These are phyloP conservation scores for Suillus spraguei DNA, from an alignment of 768 basidiomycete genomes.

Conservation along the genomic window DNA sequence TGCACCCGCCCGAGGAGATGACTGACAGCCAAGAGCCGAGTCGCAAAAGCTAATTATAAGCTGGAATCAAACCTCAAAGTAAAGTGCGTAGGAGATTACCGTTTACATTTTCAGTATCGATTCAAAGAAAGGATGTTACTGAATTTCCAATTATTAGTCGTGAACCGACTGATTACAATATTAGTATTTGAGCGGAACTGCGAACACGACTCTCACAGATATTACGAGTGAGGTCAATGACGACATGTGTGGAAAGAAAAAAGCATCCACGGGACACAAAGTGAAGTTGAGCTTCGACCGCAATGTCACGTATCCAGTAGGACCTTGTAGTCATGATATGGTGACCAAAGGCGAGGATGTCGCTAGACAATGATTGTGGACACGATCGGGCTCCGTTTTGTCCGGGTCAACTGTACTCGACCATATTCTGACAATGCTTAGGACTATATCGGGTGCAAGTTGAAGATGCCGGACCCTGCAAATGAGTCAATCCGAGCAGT, in stretches of 20 bases:
- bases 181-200: background rate
- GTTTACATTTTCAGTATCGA: background rate
- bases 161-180: background rate
- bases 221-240: background rate
- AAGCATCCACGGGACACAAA: background rate
- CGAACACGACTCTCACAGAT: background rate
- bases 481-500: background rate
- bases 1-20: background rate
- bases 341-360: background rate
- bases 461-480: conserved; percentile 4
- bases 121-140: background rate
- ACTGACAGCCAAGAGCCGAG: background rate
- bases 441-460: background rate
- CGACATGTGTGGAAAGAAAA: background rate
- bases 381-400: background rate
- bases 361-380: background rate
- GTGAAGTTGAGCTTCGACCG: background rate
- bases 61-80: background rate
- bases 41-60: background rate
- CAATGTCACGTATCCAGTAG: background rate
- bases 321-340: background rate
- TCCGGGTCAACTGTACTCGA: background rate
- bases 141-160: background rate
- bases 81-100: background rate
- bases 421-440: background rate